Base-by-base conservation (phyloP, 495 filamentous ascomycete genomes). In the Aspergillus avenaceus region DNA sequence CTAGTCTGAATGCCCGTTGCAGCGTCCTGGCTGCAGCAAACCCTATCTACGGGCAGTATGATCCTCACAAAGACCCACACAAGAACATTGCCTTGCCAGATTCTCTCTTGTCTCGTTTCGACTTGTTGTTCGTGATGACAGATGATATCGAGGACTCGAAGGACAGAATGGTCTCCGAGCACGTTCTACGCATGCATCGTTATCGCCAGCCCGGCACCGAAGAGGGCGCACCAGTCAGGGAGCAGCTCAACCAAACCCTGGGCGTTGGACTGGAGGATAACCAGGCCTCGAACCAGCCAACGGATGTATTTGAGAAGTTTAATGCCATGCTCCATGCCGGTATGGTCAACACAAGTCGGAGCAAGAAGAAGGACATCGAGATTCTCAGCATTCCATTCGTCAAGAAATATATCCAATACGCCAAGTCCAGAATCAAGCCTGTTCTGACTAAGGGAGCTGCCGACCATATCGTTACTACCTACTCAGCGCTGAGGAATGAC, bases 401-500 rank as follows among this genome's bases (percentile, higher is more conserved):
- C 71, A 97, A 97, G 77, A 99, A 99, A 70, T 99, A 97, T 66
- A 91, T 99, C 51, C 93, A 99, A 64, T 99, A 99, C 66, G 91
- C 95, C 56, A 97, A 97, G 71, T 85, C 83, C 23, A 75, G 93
- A 64, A 80, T 96, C 59, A 92, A 91, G 81, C 93, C 93, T 4
- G 75, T 95, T 21, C 71, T 99, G 48, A 96, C 95, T 13, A 91
- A 92, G 63, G 91, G 90, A 23, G 93, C 95, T 8, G 88, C 91
- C 31, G 88, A 96, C 58, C 88, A 95, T 56, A 95, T 97, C 60
- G 84, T 92, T 42, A 79, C 87, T 13, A 87, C 90, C n/a, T 99
- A 97, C 69, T 91, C 91, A 22, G 87, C 87, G 18, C 81, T 99
- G 8, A 82, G 93, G 41, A 99, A 99, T 64, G 95, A 99, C 58